Conservation (phyloP, 1,284 basidiomycete genomes). For the Apiotrichum domesticum region DNA sequence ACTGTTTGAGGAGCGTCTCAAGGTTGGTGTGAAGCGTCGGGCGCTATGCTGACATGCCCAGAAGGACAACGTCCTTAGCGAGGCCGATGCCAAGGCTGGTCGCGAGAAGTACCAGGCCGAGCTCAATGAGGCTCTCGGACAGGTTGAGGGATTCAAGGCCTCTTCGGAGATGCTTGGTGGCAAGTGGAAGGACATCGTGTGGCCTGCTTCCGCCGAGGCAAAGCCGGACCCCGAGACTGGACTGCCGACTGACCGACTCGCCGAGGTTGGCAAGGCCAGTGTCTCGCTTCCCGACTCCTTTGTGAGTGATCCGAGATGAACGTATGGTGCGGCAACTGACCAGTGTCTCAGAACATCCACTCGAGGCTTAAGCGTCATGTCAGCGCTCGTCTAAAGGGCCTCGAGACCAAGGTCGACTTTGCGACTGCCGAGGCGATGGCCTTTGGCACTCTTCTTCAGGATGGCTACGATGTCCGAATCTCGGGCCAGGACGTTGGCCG, state of each 20-base stretch:
- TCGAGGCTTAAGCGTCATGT: constrained; percentile 71
- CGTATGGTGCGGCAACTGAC: no score
- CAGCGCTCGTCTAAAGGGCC: constrained; percentile 63
- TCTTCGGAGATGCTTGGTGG: constrained; percentile 55
- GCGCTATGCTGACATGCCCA: constrained; percentile 41
- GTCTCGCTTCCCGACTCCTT: constrained; percentile 67
- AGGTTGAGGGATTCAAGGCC: constrained; percentile 53
- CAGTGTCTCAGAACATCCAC: constrained; percentile 61
- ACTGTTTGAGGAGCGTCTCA: constrained; percentile 70
- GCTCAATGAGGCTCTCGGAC: constrained; percentile 58
- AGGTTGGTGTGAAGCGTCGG: constrained; percentile 51
- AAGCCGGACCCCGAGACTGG: constrained; percentile 62
- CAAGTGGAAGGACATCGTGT: constrained; percentile 63
- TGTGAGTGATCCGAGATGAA: constrained; percentile 51
- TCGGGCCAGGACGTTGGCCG: constrained; percentile 85
- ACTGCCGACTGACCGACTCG: constrained; percentile 53
- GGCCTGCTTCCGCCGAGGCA: constrained; percentile 60
- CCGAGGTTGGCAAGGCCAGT: constrained; percentile 61
- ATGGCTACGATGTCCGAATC: constrained; percentile 72
- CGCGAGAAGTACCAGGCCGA: constrained; percentile 57
- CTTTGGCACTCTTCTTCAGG: constrained; percentile 72
- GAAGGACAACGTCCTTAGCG: constrained; percentile 56
- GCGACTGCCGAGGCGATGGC: constrained; percentile 84
- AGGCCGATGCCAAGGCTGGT: constrained; percentile 51
- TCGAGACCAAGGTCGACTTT: constrained; percentile 73